Evolutionary conservation across 768 basidiomycete species (phyloP).

Genomic region (Tephrocybe sp.): DNA sequence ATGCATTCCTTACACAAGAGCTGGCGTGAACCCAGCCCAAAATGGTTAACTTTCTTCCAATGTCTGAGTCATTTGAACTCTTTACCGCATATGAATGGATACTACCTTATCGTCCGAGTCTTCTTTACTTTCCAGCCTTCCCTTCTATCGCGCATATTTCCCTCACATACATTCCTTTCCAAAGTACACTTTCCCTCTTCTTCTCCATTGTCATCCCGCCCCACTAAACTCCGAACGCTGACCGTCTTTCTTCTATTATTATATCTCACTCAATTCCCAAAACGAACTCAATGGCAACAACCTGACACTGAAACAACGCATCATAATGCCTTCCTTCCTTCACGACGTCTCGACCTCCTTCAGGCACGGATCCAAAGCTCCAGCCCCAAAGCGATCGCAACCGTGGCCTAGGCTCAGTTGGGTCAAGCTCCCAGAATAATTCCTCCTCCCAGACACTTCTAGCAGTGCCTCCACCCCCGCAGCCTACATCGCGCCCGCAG

Average conservation of each 20-base stretch:
- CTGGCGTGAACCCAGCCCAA: not conserved
- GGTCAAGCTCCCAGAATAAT: not conserved
- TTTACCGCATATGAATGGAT: not conserved
- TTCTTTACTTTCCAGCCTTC: not conserved
- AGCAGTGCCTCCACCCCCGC: not conserved
- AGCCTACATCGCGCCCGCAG: conserved; percentile 4
- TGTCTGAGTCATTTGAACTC: not conserved
- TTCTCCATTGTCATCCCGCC: conserved; percentile 5
- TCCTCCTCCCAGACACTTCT: not conserved
- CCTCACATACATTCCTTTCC: conserved; percentile 1
- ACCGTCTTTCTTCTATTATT: conserved; percentile 9
- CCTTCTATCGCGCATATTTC: not conserved
- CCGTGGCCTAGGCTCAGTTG: not conserved
- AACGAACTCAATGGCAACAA: not conserved
- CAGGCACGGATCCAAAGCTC: conserved; percentile 8
- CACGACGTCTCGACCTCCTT: not conserved
- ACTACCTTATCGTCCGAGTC: not conserved
- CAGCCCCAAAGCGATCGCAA: conserved; percentile 1
- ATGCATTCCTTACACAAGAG: too few species aligned
- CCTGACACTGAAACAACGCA: not conserved
- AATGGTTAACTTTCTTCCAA: not conserved
- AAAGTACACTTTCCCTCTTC: conserved; percentile 6
- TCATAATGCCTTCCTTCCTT: not conserved
- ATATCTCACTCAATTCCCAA: conserved; percentile 3
- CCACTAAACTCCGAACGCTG: conserved; percentile 6